These are phyloP conservation scores for Earliella scabrosa DNA, from an alignment of 1,284 basidiomycete genomes.

Conservation along the genomic window DNA sequence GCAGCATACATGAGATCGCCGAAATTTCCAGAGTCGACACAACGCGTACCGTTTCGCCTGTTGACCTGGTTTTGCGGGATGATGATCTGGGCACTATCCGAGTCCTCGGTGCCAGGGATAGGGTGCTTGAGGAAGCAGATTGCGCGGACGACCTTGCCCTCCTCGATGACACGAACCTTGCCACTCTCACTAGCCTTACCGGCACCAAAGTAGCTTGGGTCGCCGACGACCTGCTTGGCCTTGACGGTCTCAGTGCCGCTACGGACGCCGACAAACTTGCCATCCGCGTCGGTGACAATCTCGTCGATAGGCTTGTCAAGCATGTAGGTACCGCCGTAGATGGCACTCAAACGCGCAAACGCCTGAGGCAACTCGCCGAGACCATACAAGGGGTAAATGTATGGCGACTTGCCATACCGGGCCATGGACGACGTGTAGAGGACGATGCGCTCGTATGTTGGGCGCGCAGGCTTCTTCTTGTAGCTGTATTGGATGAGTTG, in stretches of 20 bases:
- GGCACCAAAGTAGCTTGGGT: constrained; percentile 96
- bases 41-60: constrained; percentile 85
- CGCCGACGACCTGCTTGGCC: constrained; percentile 98
- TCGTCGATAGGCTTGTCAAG: constrained; percentile 95
- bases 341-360: constrained; percentile 97
- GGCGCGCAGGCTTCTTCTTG: constrained; percentile 89
- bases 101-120: constrained; percentile 96
- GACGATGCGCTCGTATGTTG: constrained; percentile 93
- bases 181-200: constrained; percentile 66
- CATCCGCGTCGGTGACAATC: constrained; percentile 85
- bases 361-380: constrained; percentile 99
- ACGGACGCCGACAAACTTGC: constrained; percentile 93
- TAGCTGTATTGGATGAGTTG: constrained; percentile 60
- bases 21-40: neutral
- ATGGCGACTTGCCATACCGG: constrained; percentile 98
- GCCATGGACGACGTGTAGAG: constrained; percentile 99
- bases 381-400: constrained; percentile 99
- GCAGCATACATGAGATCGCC: constrained; percentile 6
- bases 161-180: constrained; percentile 88
- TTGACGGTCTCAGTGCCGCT: constrained; percentile 93
- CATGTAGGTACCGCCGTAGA: constrained; percentile 99
- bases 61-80: constrained; percentile 99
- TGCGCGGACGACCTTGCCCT: constrained; percentile 94
- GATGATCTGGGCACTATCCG: constrained; percentile 96
- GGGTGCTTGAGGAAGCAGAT: constrained; percentile 99